Evolutionary conservation across 2,329 filamentous ascomycete species (phyloP).

Genomic region (Aureobasidium lini): DNA sequence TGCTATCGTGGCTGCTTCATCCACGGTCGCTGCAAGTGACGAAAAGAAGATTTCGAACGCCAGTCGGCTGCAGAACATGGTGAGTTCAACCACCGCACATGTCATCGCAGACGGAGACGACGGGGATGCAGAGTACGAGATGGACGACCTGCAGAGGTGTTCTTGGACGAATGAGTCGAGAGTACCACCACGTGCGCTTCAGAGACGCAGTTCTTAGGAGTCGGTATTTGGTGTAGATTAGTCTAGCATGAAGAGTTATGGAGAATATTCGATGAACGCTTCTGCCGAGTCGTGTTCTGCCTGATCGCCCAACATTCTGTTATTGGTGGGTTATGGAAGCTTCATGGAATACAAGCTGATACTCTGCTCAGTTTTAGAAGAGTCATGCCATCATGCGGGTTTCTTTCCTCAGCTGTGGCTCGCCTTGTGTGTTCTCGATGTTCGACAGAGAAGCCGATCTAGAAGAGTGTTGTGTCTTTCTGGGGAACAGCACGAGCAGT

Average conservation of each 20-base stretch:
- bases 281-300: not conserved
- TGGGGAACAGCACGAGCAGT: not conserved
- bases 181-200: not conserved
- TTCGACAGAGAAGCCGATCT: not conserved
- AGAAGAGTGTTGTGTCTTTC: not conserved
- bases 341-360: not conserved
- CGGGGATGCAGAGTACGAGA: not conserved
- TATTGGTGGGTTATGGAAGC: not conserved
- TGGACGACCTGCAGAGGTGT: not conserved
- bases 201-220: not conserved
- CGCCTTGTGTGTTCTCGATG: not conserved
- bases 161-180: not conserved
- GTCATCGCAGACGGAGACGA: not conserved
- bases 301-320: not conserved
- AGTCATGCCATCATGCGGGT: not conserved
- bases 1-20: not conserved
- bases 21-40: not conserved
- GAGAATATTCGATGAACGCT: not conserved
- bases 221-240: not conserved
- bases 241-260: not conserved
- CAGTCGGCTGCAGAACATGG: not conserved
- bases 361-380: not conserved
- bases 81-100: not conserved
- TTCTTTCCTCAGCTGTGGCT: not conserved
- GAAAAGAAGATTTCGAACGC: not conserved